Evolutionary conservation across 75 land plant genomes (phyloP), one percentile per base, ranked within the genome.

Genomic region (Ceratopteris richardii): DNA sequence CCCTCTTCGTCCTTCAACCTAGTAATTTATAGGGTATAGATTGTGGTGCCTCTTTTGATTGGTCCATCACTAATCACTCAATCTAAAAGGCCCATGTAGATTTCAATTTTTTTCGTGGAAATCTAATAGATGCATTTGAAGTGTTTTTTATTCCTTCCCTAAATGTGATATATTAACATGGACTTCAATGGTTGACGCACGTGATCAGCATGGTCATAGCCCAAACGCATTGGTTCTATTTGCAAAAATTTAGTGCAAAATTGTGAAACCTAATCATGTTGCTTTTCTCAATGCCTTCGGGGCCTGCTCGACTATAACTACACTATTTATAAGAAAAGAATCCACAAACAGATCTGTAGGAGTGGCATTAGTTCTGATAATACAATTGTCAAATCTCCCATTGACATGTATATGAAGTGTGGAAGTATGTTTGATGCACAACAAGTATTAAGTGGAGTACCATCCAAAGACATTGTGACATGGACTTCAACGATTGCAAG

Each of bases 381-480:
- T 11, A 11, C 28, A 16, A 27, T 58, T 12, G 61, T n/a, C 12
- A 58, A 39, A 13, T n/a, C 28, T 3, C 61, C 37, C 9, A 27
- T 58, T 22, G 44, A 58, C 17, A 36, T 58, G 44, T 80, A 82
- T 63, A 47, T 51, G 16, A 76, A 74, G 24, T 71, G 75, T 43
- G 76, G 74, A 19, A 36, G 40, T 44, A 13, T 64, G 12, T 68
- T 67, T 7, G 44, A 28, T 66, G 80, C 74, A 29, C 7, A 54
- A 16, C 31, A 66, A 10, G 24, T 82, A 62, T 82, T 86, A 58
- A 80, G 59, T 27, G 76, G 62, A 48, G 67, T 77, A 71, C 54
- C 58, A 9, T 30, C 56, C 10, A 66, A 76, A 57, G 77, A 86
- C 43, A 60, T 58, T 20, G 69, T 67, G 1, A 79, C 80, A 18